These are phyloP conservation scores for Cronartium quercuum DNA, from an alignment of 1,284 basidiomycete genomes.

Conservation along the genomic window DNA sequence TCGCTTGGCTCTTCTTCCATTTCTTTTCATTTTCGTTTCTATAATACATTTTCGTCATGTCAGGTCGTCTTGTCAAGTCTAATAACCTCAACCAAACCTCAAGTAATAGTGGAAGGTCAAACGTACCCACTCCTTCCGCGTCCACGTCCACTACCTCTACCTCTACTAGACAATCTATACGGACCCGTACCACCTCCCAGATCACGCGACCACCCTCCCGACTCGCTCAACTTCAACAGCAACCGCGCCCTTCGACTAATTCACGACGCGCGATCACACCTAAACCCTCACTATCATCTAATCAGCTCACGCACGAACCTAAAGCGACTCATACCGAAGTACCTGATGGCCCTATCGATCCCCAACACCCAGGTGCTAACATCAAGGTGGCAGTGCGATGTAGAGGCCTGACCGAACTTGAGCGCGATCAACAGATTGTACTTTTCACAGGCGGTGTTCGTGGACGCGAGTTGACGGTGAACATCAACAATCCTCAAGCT, in stretches of 20 bases:
- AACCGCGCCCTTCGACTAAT: not conserved
- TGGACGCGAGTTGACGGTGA: conserved; percentile 37
- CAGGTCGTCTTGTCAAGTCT: not conserved
- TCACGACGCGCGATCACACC: not conserved
- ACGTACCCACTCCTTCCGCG: not conserved
- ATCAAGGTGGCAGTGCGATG: conserved; percentile 38
- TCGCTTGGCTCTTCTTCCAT: too few species aligned
- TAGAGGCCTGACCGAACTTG: conserved; percentile 29
- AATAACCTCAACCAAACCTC: not conserved
- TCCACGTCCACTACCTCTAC: not conserved
- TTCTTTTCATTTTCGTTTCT: too few species aligned
- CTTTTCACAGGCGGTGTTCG: conserved; percentile 32
- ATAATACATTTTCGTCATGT: too few species aligned
- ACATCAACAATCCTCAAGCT: conserved; percentile 27
- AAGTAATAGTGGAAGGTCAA: too few species aligned
- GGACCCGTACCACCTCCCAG: not conserved
- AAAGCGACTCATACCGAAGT: not conserved
- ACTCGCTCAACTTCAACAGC: not conserved
- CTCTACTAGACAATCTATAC: not conserved
- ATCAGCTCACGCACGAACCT: not conserved
- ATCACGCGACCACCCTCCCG: not conserved
- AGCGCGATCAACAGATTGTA: conserved; percentile 34
- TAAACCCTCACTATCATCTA: not conserved
- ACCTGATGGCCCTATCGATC: not conserved
- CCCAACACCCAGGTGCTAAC: conserved; percentile 25